Conservation (phyloP, 2,329 filamentous ascomycete genomes). For the Penicillium glabrum region DNA sequence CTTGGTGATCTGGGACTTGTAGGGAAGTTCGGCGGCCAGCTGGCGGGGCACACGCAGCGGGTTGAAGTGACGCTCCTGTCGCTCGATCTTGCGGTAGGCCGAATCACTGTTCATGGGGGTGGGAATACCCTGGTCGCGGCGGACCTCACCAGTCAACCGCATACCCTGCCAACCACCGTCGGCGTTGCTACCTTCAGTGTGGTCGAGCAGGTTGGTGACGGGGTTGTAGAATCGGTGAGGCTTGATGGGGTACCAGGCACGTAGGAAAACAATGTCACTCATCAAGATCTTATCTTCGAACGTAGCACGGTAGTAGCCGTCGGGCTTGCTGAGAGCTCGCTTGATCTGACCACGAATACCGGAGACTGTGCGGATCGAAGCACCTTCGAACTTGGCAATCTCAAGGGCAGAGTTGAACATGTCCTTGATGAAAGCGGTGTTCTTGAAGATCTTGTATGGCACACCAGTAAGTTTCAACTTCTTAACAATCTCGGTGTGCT, state of each 20-base stretch:
- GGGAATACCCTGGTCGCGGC: slow-evolving; percentile 69
- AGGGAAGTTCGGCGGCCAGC: slow-evolving; percentile 77
- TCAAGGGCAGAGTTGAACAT: slow-evolving; percentile 95
- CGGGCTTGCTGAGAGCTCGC: slow-evolving; percentile 85
- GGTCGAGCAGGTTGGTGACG: slow-evolving; percentile 83
- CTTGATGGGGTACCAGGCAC: slow-evolving; percentile 95
- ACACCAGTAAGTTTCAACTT: slow-evolving; percentile 94
- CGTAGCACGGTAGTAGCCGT: slow-evolving; percentile 93
- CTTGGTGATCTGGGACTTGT: slow-evolving; percentile 83
- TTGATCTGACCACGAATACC: slow-evolving; percentile 97
- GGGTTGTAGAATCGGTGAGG: slow-evolving; percentile 97
- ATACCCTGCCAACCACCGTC: slow-evolving; percentile 73
- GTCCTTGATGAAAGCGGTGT: slow-evolving; percentile 97
- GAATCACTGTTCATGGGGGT: slow-evolving; percentile 83
- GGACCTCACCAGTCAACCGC: slow-evolving; percentile 90
- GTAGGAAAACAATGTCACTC: slow-evolving; percentile 92
- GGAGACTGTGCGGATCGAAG: slow-evolving; percentile 91
- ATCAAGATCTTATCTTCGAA: slow-evolving; percentile 99
- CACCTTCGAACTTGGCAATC: slow-evolving; percentile 97
- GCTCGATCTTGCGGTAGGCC: slow-evolving; percentile 69
- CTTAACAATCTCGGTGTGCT: slow-evolving; percentile 97
- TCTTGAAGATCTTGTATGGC: slow-evolving; percentile 98
- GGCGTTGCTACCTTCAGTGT: slow-evolving; percentile 30
- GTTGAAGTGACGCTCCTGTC: slow-evolving; percentile 72
- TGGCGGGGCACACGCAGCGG: slow-evolving; percentile 51